These are phyloP conservation scores for Cystoisospora suis DNA, from an alignment of 169 alveolate species.

Conservation along the genomic window DNA sequence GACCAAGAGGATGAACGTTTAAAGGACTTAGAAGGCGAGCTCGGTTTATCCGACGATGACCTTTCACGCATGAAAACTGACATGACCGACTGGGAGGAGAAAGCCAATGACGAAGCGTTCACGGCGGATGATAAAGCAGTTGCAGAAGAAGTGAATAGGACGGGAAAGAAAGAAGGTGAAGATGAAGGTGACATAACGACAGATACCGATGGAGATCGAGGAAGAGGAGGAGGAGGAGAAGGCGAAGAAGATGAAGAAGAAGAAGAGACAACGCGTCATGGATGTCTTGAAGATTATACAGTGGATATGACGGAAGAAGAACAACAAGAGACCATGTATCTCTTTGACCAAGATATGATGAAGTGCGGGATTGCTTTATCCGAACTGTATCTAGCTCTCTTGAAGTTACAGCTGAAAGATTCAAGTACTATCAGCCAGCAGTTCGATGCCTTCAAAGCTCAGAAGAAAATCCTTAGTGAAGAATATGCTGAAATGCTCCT, in stretches of 20 bases:
- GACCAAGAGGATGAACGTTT: neutral
- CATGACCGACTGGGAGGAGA: neutral
- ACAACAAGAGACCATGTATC: constrained; percentile 65
- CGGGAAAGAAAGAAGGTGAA: constrained; percentile 2
- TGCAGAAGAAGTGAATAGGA: neutral
- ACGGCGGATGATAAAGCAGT: neutral
- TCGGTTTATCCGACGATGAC: neutral
- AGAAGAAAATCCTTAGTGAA: constrained; percentile 55
- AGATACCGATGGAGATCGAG: constrained; percentile 36
- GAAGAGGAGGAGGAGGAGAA: constrained; percentile 20
- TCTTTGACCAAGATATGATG: constrained; percentile 72
- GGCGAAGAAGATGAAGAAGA: neutral
- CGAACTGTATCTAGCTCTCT: constrained; percentile 71
- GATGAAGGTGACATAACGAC: constrained; percentile 46
- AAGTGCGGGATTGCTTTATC: constrained; percentile 65
- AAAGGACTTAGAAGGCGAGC: constrained; percentile 33
- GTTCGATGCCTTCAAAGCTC: constrained; percentile 67
- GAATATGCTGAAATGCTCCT: constrained; percentile 25
- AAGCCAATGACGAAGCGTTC: too few relatives aligned
- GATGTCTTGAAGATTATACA: neutral
- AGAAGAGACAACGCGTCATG: neutral
- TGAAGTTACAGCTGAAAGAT: constrained; percentile 70
- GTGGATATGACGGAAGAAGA: constrained; percentile 65
- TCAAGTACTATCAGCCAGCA: constrained; percentile 65
- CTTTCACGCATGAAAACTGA: neutral